Evolutionary conservation across 2,329 filamentous ascomycete genomes (phyloP).

Genomic region (Alternaria burnsii): DNA sequence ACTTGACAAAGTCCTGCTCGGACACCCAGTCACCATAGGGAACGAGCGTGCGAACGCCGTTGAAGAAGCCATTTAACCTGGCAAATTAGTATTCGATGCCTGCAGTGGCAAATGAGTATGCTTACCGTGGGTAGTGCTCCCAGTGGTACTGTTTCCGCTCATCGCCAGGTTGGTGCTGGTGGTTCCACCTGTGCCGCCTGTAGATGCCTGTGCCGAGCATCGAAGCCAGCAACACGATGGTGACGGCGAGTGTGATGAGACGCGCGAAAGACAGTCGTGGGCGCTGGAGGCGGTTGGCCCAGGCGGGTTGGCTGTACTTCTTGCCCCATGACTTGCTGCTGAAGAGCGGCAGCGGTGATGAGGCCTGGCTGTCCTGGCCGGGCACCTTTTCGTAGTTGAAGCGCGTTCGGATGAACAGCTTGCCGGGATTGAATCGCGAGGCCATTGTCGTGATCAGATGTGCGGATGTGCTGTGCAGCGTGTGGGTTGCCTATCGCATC

Average conservation of each 20-base stretch:
- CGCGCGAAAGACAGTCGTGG: slow-evolving; percentile 54
- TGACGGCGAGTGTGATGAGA: slow-evolving; percentile 52
- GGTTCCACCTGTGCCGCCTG: slow-evolving; percentile 47
- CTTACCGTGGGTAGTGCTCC: slow-evolving; percentile 56
- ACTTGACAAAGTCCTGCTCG: slow-evolving; percentile 56
- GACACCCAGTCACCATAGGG: slow-evolving; percentile 53
- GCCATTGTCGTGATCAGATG: slow-evolving; percentile 37
- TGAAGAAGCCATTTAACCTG: slow-evolving; percentile 59
- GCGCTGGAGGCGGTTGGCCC: slow-evolving; percentile 52
- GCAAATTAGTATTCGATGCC: slow-evolving; percentile 23
- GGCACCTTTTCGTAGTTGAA: slow-evolving; percentile 59
- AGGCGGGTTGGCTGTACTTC: slow-evolving; percentile 46
- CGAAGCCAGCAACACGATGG: slow-evolving; percentile 51
- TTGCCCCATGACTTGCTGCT: slow-evolving; percentile 49
- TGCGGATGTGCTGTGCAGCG: slow-evolving; percentile 23
- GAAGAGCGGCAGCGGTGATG: slow-evolving; percentile 52
- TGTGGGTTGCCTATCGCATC: slow-evolving; percentile 42
- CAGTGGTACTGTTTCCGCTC: slow-evolving; percentile 53
- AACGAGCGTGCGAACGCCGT: slow-evolving; percentile 58
- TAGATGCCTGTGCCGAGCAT: slow-evolving; percentile 56
- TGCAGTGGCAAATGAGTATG: neutral
- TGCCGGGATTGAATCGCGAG: slow-evolving; percentile 56
- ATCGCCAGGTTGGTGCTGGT: slow-evolving; percentile 44
- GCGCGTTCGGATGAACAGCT: slow-evolving; percentile 54
- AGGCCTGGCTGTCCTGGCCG: slow-evolving; percentile 51